Evolutionary conservation across 2,329 filamentous ascomycete genomes (phyloP), one percentile per base, ranked within the genome.

Genomic region (Gliomastix tumulicola): DNA sequence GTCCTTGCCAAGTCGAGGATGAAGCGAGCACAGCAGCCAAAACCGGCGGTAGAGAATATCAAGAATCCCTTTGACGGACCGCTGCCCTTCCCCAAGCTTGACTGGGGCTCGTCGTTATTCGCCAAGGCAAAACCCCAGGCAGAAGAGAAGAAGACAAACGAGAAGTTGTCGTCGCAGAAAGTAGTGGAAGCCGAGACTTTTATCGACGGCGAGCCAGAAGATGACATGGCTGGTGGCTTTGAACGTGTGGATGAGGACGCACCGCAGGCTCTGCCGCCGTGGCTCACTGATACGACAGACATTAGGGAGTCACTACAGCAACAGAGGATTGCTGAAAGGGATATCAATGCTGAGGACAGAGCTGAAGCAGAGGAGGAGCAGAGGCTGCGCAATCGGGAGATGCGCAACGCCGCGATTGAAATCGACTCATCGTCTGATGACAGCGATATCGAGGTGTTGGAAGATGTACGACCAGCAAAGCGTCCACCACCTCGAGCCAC

Each of bases 21-120:
- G 45, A 50, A 70, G 40, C 76, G 78, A 51, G 70, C 69, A 28
- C 45, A 55, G 4, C 53, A 56, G 30, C 55, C 56, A 15, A 63
- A 57, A 30, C 56, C 57, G 3, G 50, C 63, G 4, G 50, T 59
- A n/a, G 56, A 70, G 9, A 79, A 76, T 34, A 66, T 72, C 23
- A 76, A 74, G 45, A 77, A 79, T 47, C 69, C 76, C 0, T 78
- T 94, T 51, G 76, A 77, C 45, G 90, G 90, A 0, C 88, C 89
- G 0, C 60, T 98, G 6, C 92, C 92, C 0, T 98, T 98, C 51
- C 88, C 95, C 48, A 90, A 88, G 51, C 69, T 95, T 2, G 79
- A 84, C 31, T 79, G 74, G 69, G 80, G 76, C 35, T 81, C 76
- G 3, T 73, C 69, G 2, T 65, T 79, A 3, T 79, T 79, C 41